Percentiles rank a stretch among this genome's conserved stretches.
These are phyloP conservation scores for Podila epigama DNA, from an alignment of 192 early-diverging fungal species.

Conservation along the genomic window DNA sequence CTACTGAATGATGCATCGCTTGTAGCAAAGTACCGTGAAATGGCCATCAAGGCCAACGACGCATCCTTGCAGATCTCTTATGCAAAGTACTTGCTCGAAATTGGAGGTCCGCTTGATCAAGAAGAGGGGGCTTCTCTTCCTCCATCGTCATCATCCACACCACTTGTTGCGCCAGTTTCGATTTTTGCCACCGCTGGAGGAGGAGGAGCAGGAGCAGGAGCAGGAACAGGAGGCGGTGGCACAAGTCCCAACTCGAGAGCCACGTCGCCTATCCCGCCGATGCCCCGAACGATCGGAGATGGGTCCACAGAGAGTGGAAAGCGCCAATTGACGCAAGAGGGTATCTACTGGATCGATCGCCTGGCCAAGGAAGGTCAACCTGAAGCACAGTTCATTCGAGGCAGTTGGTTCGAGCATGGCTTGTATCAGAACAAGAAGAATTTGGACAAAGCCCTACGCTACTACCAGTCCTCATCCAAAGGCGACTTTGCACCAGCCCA, in stretches of 20 bases:
- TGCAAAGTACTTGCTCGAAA: constrained; percentile 78
- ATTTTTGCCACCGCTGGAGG: not conserved
- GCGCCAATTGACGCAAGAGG: constrained; percentile 62
- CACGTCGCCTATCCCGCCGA: not conserved
- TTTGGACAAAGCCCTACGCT: constrained; percentile 71
- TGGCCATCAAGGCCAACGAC: constrained; percentile 79
- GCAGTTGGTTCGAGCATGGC: constrained; percentile 73
- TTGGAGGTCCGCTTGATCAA: constrained; percentile 45
- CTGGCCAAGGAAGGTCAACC: constrained; percentile 71
- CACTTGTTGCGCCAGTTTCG: not conserved
- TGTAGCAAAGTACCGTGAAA: constrained; percentile 70
- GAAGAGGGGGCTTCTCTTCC: not conserved
- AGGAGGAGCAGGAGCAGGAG: not conserved
- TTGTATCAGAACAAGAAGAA: constrained; percentile 66
- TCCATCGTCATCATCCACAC: not conserved
- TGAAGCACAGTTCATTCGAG: constrained; percentile 80
- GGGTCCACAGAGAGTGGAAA: constrained; percentile 10
- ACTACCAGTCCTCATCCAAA: constrained; percentile 70
- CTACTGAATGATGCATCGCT: constrained; percentile 22
- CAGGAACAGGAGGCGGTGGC: too few species aligned
- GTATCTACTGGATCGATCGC: constrained; percentile 76
- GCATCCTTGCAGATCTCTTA: constrained; percentile 75
- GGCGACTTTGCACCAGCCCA: constrained; percentile 69
- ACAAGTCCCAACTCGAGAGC: not conserved
- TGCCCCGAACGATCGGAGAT: not conserved